Evolutionary conservation across 208 protist species (phyloP).

Genomic region (Angomonas ambiguus): DNA sequence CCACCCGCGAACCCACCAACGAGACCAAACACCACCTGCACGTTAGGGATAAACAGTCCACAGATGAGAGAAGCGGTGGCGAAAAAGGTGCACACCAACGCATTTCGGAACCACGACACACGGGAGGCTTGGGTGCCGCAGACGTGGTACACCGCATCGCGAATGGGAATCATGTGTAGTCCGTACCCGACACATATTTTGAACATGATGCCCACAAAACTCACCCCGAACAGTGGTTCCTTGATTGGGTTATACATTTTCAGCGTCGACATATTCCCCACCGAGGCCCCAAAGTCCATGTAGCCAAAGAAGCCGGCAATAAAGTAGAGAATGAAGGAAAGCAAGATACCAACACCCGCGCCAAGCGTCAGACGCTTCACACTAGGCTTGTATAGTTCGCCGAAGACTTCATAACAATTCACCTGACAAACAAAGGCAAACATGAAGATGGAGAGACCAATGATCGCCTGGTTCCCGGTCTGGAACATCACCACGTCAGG

Average conservation of each 20-base stretch:
- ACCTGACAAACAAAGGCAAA: slow-evolving; percentile 62
- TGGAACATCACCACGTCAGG: slow-evolving; percentile 35
- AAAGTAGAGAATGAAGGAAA: slow-evolving; percentile 60
- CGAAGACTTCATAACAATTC: slow-evolving; percentile 47
- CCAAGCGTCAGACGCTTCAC: slow-evolving; percentile 33
- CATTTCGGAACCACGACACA: slow-evolving; percentile 47
- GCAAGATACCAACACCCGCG: slow-evolving; percentile 29
- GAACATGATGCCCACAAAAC: slow-evolving; percentile 55
- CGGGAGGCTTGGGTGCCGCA: slow-evolving; percentile 25
- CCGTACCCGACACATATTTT: slow-evolving; percentile 69
- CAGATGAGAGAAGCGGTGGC: slow-evolving; percentile 32
- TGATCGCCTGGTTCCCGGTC: slow-evolving; percentile 34
- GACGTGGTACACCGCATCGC: slow-evolving; percentile 66
- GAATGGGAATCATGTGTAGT: slow-evolving; percentile 56
- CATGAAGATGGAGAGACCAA: slow-evolving; percentile 38
- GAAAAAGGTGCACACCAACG: slow-evolving; percentile 27
- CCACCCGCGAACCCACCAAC: slow-evolving; percentile 59
- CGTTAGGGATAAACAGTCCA: slow-evolving; percentile 67
- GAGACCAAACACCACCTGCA: slow-evolving; percentile 67
- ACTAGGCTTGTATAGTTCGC: slow-evolving; percentile 58
- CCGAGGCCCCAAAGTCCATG: slow-evolving; percentile 49
- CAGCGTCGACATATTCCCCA: slow-evolving; percentile 42
- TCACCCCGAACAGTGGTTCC: slow-evolving; percentile 41
- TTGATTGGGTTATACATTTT: slow-evolving; percentile 53
- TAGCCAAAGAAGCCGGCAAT: slow-evolving; percentile 62